phyloP scores from a whole-genome alignment of 73 alveolate genomes.

The Paramecium primaurelia region DNA sequence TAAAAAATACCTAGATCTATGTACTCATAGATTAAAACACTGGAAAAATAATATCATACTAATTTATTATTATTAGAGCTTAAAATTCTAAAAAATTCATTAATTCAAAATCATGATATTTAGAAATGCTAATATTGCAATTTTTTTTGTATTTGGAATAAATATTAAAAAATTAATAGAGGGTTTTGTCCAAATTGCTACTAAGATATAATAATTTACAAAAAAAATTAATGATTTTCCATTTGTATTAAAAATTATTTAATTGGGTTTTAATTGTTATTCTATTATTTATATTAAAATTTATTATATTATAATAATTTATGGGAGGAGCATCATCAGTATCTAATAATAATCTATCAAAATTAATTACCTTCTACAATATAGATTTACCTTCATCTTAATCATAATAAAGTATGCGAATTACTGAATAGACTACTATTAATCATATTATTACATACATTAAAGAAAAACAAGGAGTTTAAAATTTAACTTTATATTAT shows the following conservation, averaged over 20 bases:
- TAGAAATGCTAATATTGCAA: neutral
- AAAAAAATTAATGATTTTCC: neutral
- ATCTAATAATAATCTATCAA: neutral
- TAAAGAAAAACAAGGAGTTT: neutral
- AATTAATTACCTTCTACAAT: neutral
- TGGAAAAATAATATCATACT: neutral
- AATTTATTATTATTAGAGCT: neutral
- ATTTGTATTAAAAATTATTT: neutral
- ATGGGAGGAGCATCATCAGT: neutral
- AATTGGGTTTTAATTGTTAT: neutral
- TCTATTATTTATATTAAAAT: neutral
- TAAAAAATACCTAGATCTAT: neutral
- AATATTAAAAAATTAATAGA: neutral
- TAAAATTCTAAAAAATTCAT: neutral
- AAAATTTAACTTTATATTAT: neutral
- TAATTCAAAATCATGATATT: neutral
- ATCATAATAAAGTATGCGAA: neutral
- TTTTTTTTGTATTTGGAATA: neutral
- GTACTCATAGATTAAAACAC: neutral
- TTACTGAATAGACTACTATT: neutral
- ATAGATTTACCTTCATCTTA: neutral
- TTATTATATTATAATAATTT: neutral
- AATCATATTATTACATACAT: neutral
- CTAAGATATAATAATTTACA: neutral
- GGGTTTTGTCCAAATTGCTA: neutral